Evolutionary conservation across 1,284 basidiomycete species (phyloP), one percentile per base, ranked within the genome.

Genomic region (Ustilago lituana): DNA sequence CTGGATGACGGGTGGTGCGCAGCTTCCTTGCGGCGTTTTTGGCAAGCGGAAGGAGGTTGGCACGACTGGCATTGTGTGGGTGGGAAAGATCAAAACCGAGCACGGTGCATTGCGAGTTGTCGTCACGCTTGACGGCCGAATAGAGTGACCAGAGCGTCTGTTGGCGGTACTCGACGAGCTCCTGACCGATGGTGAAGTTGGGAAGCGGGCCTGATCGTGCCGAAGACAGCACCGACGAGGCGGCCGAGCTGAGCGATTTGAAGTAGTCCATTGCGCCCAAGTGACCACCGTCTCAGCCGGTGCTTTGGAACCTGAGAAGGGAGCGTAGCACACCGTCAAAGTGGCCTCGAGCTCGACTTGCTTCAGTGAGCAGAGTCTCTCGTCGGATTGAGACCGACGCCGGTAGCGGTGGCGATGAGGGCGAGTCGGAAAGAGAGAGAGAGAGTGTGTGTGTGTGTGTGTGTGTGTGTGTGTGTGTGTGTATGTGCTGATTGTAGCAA

Each of bases 181-280:
- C 90, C 31, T 87, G 84, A 22, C 94, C 94, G 19, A 98, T 87
- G 4, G 89, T 87, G 79, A 95, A 98, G 2, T 93, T 93, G 33
- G 95, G 86, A 60, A 91, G 90, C 15, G 96, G 87, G 12, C 94
- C 93, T 10, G 92, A 94, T 93, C 54, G 61, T 41, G 54, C 68
- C 75, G 91, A 91, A 9, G 94, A 91, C 5, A 96, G 86, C 17
- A 90, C 88, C 7, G 92, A 91, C 9, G 92, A 91, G 0, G 91
- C 91, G n/a, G 89, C 92, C 45, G 90, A 91, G 26, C 92, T 91
- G 31, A 93, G 85, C 36, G 86, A 91, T 73, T 91, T 86, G 60
- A 94, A 84, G 80, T 92, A 92, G 74, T 94, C 91, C 92, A 94
- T 94, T n/a, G n/a, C n/a, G n/a, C n/a, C n/a, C n/a, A n/a, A n/a